Conservation (phyloP, 768 basidiomycete species). For the Asterophora parasitica region DNA sequence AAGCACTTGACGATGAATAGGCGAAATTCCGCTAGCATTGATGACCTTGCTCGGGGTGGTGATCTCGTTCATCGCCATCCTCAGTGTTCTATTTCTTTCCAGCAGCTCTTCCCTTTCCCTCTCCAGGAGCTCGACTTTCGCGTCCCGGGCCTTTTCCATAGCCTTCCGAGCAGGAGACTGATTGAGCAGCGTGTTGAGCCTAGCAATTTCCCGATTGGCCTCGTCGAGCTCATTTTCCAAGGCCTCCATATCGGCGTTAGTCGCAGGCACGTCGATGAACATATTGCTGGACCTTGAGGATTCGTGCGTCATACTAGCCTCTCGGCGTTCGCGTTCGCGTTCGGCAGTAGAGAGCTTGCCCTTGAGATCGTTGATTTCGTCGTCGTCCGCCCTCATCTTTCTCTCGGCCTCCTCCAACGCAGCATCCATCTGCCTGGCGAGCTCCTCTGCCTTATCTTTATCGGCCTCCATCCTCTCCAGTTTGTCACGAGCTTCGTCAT, state of each 20-base stretch:
- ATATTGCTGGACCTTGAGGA: constrained; percentile 19
- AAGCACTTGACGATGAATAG: constrained; percentile 68
- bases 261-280: constrained; percentile 28
- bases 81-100: constrained; percentile 61
- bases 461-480: constrained; percentile 50
- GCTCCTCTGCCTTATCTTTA: constrained; percentile 45
- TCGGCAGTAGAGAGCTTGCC: constrained; percentile 50
- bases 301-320: constrained; percentile 31
- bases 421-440: constrained; percentile 66
- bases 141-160: constrained; percentile 71
- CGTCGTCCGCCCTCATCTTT: constrained; percentile 62
- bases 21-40: constrained; percentile 63
- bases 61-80: constrained; percentile 46
- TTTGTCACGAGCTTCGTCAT: constrained; percentile 44
- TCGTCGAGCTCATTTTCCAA: constrained; percentile 75
- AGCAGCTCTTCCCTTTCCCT: constrained; percentile 71
- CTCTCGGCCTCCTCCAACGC: constrained; percentile 72
- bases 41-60: constrained; percentile 53
- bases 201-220: constrained; percentile 71
- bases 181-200: constrained; percentile 57
- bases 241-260: constrained; percentile 54
- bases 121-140: constrained; percentile 71
- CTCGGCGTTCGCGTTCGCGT: constrained; percentile 46
- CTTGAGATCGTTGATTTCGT: constrained; percentile 45
- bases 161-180: constrained; percentile 76